A percentile compares a stretch with the other conserved stretches of the same genome.
These are phyloP conservation scores for Bacidia gigantensis DNA, from an alignment of 495 filamentous ascomycete genomes.

Conservation along the genomic window DNA sequence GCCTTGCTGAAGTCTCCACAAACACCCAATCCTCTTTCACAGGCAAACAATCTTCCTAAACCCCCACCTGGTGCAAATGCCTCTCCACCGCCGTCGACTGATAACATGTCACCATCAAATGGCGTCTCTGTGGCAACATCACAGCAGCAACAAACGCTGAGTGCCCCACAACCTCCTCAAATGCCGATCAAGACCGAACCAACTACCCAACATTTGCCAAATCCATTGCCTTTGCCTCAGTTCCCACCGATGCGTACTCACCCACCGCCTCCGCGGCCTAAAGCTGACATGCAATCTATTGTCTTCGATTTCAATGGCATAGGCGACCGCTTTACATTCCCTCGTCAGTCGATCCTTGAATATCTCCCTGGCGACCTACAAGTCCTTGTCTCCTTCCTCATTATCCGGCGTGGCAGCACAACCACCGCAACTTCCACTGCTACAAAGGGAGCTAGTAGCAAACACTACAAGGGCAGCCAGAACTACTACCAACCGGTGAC, in stretches of 20 bases:
- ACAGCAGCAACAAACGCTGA: slow-evolving; percentile 16
- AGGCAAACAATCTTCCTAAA: not conserved
- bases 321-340: slow-evolving; percentile 82
- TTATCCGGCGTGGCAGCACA: slow-evolving; percentile 35
- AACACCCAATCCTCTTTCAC: slow-evolving; percentile 19
- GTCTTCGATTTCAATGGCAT: slow-evolving; percentile 69
- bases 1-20: slow-evolving; percentile 38
- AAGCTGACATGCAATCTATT: slow-evolving; percentile 51
- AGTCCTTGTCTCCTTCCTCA: slow-evolving; percentile 38
- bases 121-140: slow-evolving; percentile 13
- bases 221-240: slow-evolving; percentile 1
- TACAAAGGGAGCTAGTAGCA: not conserved
- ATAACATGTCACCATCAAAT: slow-evolving; percentile 16
- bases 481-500: slow-evolving; percentile 91
- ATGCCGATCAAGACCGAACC: slow-evolving; percentile 18
- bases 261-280: slow-evolving; percentile 1
- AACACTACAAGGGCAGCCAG: slow-evolving; percentile 27
- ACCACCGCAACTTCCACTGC: slow-evolving; percentile 13
- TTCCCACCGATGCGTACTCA: not conserved
- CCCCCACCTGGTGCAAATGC: slow-evolving; percentile 5
- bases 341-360: slow-evolving; percentile 75
- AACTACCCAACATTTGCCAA: not conserved
- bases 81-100: slow-evolving; percentile 9
- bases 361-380: slow-evolving; percentile 36
- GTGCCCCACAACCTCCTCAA: slow-evolving; percentile 10